Conservation (phyloP, 352 stramenopile species). For the Phytophthora uliginosa region DNA sequence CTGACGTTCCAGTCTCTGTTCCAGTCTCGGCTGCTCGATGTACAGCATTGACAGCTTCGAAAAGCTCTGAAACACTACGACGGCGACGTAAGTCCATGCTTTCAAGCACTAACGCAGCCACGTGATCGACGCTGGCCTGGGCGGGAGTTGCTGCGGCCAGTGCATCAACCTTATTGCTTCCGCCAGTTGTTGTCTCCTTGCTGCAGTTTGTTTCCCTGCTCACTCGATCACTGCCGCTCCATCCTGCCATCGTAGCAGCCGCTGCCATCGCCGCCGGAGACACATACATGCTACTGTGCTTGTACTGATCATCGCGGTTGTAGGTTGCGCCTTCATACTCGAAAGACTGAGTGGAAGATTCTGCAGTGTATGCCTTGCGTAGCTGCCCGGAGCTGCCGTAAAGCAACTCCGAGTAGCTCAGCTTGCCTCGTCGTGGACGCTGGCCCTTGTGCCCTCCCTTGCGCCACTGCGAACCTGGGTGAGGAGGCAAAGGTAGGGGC, state of each 20-base stretch:
- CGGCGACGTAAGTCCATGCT: conserved; percentile 69
- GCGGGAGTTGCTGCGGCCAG: conserved; percentile 13
- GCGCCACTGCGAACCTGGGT: conserved; percentile 66
- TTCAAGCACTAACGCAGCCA: conserved; percentile 60
- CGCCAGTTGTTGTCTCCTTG: background rate
- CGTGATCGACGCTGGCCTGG: conserved; percentile 48
- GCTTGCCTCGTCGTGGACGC: conserved; percentile 68
- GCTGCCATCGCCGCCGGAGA: conserved; percentile 50
- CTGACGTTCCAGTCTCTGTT: background rate
- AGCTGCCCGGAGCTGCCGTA: conserved; percentile 85
- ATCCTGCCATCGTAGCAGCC: conserved; percentile 38
- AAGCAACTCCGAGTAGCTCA: conserved; percentile 86
- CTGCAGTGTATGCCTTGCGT: conserved; percentile 83
- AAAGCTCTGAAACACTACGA: conserved; percentile 65
- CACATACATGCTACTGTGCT: conserved; percentile 85
- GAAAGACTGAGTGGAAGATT: conserved; percentile 84
- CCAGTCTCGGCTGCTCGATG: conserved; percentile 2
- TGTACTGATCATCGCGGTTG: conserved; percentile 84
- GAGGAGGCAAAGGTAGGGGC: conserved; percentile 52
- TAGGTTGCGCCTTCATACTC: conserved; percentile 80
- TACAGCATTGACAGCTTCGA: conserved; percentile 55
- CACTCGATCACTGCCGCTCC: conserved; percentile 42
- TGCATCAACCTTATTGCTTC: conserved; percentile 14
- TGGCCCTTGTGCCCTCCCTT: conserved; percentile 51
- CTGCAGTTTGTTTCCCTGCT: conserved; percentile 28